Percentiles rank a stretch among this genome's conserved stretches.
phyloP scores from a whole-genome alignment of 2,329 filamentous ascomycete species.

The Cladosporium sp. region DNA sequence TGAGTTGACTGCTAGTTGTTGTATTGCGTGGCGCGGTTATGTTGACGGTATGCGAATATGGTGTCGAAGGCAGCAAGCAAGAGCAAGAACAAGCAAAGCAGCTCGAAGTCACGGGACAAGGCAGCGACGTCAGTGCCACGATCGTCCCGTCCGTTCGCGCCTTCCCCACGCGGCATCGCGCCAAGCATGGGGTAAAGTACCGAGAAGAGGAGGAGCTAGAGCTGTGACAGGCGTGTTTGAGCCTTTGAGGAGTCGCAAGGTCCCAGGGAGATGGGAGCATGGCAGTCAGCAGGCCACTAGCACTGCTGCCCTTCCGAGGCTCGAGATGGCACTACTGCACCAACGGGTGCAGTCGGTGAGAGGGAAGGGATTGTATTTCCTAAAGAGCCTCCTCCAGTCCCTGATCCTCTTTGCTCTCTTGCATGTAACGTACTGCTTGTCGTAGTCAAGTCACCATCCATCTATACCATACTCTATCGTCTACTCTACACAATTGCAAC shows the following conservation, averaged over 20 bases:
- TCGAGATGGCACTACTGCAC: background rate
- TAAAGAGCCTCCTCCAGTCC: constrained; percentile 2
- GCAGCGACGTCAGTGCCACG: constrained; percentile 3
- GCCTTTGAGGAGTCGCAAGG: background rate
- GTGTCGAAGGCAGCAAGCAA: background rate
- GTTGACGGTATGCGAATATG: background rate
- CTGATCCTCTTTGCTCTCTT: background rate
- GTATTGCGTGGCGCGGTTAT: background rate
- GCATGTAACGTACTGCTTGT: background rate
- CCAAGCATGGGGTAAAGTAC: background rate
- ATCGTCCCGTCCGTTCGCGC: background rate
- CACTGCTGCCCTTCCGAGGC: background rate
- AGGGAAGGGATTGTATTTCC: background rate
- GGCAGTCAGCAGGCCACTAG: constrained; percentile 8
- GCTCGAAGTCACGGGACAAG: constrained; percentile 3
- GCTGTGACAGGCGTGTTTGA: background rate
- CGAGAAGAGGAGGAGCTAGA: background rate
- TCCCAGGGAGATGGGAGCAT: background rate
- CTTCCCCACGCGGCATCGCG: background rate
- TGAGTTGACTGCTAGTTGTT: background rate
- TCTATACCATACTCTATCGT: background rate
- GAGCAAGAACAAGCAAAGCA: constrained; percentile 14
- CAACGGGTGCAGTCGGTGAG: constrained; percentile 7
- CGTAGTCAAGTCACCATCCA: background rate
- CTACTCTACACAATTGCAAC: background rate